Conservation (phyloP, 768 basidiomycete genomes). For the Tylopilus subfusipes region DNA sequence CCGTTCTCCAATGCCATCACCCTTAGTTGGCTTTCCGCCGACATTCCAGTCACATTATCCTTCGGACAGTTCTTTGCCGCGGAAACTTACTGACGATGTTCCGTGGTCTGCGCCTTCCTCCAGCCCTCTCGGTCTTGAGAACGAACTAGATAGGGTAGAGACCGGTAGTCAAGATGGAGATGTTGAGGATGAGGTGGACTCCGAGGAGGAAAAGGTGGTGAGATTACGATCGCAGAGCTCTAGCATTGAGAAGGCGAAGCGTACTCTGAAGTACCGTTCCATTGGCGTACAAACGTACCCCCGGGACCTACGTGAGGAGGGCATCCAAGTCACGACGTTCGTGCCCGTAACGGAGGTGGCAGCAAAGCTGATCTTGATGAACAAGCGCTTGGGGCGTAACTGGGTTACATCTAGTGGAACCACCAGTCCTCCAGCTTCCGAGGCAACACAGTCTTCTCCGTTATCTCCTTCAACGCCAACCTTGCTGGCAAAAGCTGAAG, state of each 20-base stretch:
- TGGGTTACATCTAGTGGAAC: conserved; percentile 14
- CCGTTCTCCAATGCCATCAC: conserved; percentile 33
- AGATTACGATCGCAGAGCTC: conserved; percentile 38
- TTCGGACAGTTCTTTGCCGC: conserved; percentile 82
- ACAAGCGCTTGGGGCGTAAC: conserved; percentile 19
- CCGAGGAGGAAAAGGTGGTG: conserved; percentile 40
- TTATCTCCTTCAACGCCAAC: conserved; percentile 6
- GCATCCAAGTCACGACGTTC: conserved; percentile 51
- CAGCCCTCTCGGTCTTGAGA: conserved; percentile 30
- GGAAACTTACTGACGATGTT: conserved; percentile 64
- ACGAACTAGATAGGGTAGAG: conserved; percentile 44
- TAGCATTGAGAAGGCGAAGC: conserved; percentile 16
- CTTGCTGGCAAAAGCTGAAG: conserved; percentile 6
- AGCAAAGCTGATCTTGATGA: conserved; percentile 23
- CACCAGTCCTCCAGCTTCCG: not conserved
- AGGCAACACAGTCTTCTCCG: not conserved
- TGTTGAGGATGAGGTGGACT: conserved; percentile 69
- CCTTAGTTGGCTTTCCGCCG: conserved; percentile 46
- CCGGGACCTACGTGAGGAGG: conserved; percentile 50
- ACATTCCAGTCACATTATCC: conserved; percentile 71
- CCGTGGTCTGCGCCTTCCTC: conserved; percentile 46
- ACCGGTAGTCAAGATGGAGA: conserved; percentile 79
- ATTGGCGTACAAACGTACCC: conserved; percentile 69
- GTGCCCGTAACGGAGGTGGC: conserved; percentile 14
- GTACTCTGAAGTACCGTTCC: conserved; percentile 49